phyloP scores from a whole-genome alignment of 495 filamentous ascomycete species.

The Penicillium canescens region DNA sequence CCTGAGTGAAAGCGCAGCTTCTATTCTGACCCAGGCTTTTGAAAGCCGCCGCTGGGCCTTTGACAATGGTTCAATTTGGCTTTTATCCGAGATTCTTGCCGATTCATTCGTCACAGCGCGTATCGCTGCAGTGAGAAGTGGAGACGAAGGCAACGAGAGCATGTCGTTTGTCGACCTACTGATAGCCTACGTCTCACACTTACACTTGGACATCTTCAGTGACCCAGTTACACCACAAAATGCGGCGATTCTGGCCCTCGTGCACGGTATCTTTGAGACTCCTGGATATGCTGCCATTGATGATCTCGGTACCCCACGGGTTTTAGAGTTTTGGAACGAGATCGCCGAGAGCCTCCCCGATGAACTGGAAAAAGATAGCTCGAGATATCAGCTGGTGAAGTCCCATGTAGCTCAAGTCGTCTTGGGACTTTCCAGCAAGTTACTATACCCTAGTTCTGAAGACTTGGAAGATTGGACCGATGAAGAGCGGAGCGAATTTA shows the following conservation, averaged over 20 bases:
- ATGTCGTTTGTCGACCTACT: conserved; percentile 69
- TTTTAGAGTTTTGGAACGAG: conserved; percentile 82
- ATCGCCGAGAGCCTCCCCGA: conserved; percentile 42
- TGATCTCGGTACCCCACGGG: conserved; percentile 72
- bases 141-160: conserved; percentile 63
- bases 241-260: conserved; percentile 42
- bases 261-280: conserved; percentile 65
- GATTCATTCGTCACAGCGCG: conserved; percentile 36
- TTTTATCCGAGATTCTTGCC: conserved; percentile 36
- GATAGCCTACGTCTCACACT: conserved; percentile 58
- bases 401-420: conserved; percentile 38
- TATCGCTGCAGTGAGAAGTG: conserved; percentile 50
- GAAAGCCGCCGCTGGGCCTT: conserved; percentile 25
- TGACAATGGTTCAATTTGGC: conserved; percentile 13
- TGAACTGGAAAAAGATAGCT: conserved; percentile 27
- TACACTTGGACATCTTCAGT: conserved; percentile 33
- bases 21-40: conserved; percentile 23
- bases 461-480: conserved; percentile 62
- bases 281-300: conserved; percentile 75
- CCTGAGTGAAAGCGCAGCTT: conserved; percentile 24
- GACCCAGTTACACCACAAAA: conserved; percentile 30
- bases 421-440: conserved; percentile 39
- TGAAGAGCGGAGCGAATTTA: conserved; percentile 69
- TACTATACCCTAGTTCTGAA: conserved; percentile 32
- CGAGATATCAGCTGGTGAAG: conserved; percentile 28